Conservation (phyloP, 345 rosid genomes). For the Dimocarpus longan region DNA sequence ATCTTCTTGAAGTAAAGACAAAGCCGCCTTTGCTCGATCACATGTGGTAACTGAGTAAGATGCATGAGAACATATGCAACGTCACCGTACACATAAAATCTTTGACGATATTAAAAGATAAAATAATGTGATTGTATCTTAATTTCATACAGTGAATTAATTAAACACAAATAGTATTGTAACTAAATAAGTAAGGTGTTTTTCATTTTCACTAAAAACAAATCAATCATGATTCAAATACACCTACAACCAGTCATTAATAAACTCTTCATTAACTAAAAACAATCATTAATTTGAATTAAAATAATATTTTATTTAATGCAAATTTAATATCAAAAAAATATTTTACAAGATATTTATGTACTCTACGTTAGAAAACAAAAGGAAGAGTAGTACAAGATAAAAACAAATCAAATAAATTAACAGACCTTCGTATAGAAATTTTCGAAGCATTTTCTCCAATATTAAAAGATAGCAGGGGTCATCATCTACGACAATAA, state of each 20-base stretch:
- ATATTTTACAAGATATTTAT: not conserved
- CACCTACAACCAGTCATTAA: no score
- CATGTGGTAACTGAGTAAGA: constrained; percentile 33
- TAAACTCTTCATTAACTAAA: no score
- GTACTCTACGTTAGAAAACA: not conserved
- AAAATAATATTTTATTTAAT: no score
- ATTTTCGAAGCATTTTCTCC: constrained; percentile 43
- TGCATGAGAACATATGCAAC: not conserved
- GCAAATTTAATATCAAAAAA: not conserved
- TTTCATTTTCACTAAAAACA: no score
- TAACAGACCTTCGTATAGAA: constrained; percentile 47
- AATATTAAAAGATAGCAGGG: constrained; percentile 40
- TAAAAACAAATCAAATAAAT: not conserved
- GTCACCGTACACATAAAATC: not conserved
- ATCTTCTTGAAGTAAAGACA: constrained; percentile 31
- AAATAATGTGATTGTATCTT: not conserved
- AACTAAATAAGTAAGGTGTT: no score
- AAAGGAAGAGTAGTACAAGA: not conserved
- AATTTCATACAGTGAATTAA: no score
- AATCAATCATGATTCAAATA: no score
- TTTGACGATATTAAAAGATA: not conserved
- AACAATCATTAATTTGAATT: no score
- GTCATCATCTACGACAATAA: constrained; percentile 54
- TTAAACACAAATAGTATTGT: no score
- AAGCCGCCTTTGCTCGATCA: constrained; percentile 25